These are phyloP conservation scores for Chaetomium sp. DNA, from an alignment of 2,329 filamentous ascomycete genomes.

Conservation along the genomic window DNA sequence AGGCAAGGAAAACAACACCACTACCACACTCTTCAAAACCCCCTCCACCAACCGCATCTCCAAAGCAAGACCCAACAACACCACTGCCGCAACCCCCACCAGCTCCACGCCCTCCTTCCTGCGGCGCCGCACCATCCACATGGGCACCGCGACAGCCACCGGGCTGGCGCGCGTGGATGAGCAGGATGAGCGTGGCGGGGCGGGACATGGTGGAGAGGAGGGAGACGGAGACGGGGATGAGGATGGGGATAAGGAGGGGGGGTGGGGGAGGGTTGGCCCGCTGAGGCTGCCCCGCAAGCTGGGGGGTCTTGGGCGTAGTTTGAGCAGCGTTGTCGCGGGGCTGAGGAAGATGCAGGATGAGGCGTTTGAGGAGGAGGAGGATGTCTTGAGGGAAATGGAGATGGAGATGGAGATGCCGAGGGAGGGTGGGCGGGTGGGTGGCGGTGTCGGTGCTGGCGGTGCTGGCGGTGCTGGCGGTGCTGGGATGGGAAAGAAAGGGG, in stretches of 20 bases:
- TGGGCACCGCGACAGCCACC: conserved; percentile 38
- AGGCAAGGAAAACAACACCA: conserved; percentile 5
- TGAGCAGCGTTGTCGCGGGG: conserved; percentile 74
- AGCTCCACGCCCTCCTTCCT: conserved; percentile 31
- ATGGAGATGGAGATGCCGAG: conserved; percentile 29
- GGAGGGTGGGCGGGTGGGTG: too few relatives aligned
- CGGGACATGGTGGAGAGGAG: conserved; percentile 30
- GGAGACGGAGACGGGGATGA: conserved; percentile 30
- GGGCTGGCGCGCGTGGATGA: conserved; percentile 38
- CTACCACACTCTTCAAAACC: conserved; percentile 8
- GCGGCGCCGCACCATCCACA: conserved; percentile 36
- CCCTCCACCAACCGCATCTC: conserved; percentile 43
- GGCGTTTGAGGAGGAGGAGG: conserved; percentile 70
- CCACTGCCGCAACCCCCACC: conserved; percentile 45
- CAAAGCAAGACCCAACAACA: neutral
- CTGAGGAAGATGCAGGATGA: conserved; percentile 72
- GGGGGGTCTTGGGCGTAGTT: conserved; percentile 48
- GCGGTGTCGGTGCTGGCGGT: too few relatives aligned
- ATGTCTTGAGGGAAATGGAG: conserved; percentile 67
- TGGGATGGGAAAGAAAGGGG: conserved; percentile 18
- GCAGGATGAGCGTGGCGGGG: conserved; percentile 54
- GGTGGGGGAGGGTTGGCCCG: conserved; percentile 45
- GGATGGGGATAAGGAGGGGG: conserved; percentile 31
- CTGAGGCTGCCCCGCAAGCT: conserved; percentile 60
- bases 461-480: neutral